Conservation (phyloP, 352 stramenopile genomes). For the Phytophthora chlamydospora region DNA sequence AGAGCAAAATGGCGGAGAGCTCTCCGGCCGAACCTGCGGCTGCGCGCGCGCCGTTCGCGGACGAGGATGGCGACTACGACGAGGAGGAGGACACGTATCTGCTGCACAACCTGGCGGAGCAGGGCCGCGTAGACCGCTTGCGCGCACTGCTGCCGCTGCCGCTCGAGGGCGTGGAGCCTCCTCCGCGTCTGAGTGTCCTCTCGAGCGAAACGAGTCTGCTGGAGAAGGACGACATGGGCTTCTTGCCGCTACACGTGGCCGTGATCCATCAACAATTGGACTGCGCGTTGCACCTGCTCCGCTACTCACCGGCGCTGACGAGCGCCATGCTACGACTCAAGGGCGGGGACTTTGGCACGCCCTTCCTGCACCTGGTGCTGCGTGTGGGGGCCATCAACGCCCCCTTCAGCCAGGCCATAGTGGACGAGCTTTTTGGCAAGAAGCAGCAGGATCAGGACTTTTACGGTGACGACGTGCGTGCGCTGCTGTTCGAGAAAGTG, state of each 20-base stretch:
- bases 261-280: slow-evolving; percentile 60
- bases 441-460: background rate
- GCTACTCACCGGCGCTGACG: slow-evolving; percentile 69
- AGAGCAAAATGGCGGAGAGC: slow-evolving; percentile 7
- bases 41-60: slow-evolving; percentile 9
- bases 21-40: slow-evolving; percentile 3
- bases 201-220: slow-evolving; percentile 61
- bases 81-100: slow-evolving; percentile 51
- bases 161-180: slow-evolving; percentile 4
- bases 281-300: slow-evolving; percentile 55
- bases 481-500: slow-evolving; percentile 59
- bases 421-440: slow-evolving; percentile 46
- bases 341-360: slow-evolving; percentile 63
- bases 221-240: slow-evolving; percentile 87
- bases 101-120: slow-evolving; percentile 68
- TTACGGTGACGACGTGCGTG: slow-evolving; percentile 47
- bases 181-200: slow-evolving; percentile 45
- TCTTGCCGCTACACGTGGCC: slow-evolving; percentile 79
- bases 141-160: slow-evolving; percentile 49
- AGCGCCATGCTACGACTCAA: slow-evolving; percentile 73
- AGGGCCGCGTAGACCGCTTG: slow-evolving; percentile 55
- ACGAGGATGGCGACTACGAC: slow-evolving; percentile 49
- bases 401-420: slow-evolving; percentile 44
- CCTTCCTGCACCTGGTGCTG: slow-evolving; percentile 73
- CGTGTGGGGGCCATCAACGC: slow-evolving; percentile 68